Percentiles rank a stretch among this genome's conserved stretches.
Conservation (phyloP, 345 rosid genomes). For the Gossypium raimondii region DNA sequence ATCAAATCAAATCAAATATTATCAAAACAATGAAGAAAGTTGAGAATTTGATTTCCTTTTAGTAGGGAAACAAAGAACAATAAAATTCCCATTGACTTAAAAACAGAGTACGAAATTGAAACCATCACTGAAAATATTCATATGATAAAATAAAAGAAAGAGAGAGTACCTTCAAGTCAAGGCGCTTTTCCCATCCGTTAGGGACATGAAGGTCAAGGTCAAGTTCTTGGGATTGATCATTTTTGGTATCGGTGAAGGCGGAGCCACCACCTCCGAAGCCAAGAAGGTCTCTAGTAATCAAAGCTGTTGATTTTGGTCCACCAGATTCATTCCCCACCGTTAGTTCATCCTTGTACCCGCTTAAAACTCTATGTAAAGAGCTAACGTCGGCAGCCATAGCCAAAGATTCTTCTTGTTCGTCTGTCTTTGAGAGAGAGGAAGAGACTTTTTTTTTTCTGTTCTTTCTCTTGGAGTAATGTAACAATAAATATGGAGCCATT, state of each 20-base stretch:
- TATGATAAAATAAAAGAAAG: no score
- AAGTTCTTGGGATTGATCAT: conserved; percentile 56
- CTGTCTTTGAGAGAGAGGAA: neutral
- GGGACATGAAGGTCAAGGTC: conserved; percentile 93
- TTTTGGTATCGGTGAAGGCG: neutral
- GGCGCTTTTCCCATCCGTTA: conserved; percentile 81
- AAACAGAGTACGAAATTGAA: neutral
- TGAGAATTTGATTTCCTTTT: no score
- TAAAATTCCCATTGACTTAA: neutral
- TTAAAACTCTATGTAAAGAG: neutral
- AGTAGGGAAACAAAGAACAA: neutral
- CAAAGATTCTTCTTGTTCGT: neutral
- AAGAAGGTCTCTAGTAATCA: conserved; percentile 75
- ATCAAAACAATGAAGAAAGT: neutral
- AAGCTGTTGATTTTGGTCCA: conserved; percentile 38
- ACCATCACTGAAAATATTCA: neutral
- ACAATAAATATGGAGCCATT: conserved; percentile 7
- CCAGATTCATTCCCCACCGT: conserved; percentile 6
- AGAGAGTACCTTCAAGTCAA: conserved; percentile 68
- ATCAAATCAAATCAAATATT: neutral
- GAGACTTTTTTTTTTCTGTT: neutral
- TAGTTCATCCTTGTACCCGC: conserved; percentile 6
- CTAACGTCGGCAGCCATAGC: conserved; percentile 17
- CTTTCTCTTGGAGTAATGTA: neutral
- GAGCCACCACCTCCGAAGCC: conserved; percentile 18